Evolutionary conservation across 1,139 yeast genomes (phyloP).

Genomic region (Suhomyces coccinellae): DNA sequence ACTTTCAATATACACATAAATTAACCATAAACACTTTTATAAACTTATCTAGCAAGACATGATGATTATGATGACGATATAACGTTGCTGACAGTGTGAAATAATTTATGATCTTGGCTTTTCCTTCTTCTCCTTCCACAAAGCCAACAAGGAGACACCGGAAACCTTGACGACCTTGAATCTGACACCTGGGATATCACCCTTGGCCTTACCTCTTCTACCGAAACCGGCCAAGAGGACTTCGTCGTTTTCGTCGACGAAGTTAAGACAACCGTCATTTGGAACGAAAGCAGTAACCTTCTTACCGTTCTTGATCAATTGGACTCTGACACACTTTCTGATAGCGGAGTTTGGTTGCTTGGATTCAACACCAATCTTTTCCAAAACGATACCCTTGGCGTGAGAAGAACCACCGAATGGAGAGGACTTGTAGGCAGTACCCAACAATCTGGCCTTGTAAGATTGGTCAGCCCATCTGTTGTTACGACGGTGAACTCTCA

Average conservation of each 20-base stretch:
- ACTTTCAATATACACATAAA: conserved; percentile 26
- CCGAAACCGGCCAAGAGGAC: conserved; percentile 99
- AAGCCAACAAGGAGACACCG: conserved; percentile 99
- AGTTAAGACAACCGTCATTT: conserved; percentile 99
- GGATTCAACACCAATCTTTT: conserved; percentile 99
- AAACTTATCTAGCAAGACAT: conserved; percentile 13
- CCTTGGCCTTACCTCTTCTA: conserved; percentile 99
- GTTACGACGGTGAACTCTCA: conserved; percentile 99
- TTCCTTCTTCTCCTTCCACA: conserved; percentile 99
- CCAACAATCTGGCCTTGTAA: conserved; percentile 98
- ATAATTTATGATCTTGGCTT: conserved; percentile 94
- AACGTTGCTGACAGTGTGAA: conserved; percentile 12
- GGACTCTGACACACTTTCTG: conserved; percentile 99
- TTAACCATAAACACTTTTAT: conserved; percentile 13
- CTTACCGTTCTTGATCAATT: conserved; percentile 99
- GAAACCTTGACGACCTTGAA: conserved; percentile 99
- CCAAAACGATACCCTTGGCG: conserved; percentile 99
- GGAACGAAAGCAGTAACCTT: conserved; percentile 99
- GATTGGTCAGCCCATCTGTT: conserved; percentile 99
- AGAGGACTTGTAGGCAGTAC: conserved; percentile 99
- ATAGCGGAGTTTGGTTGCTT: conserved; percentile 99
- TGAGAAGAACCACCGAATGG: conserved; percentile 99
- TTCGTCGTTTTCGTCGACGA: conserved; percentile 99
- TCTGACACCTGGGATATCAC: conserved; percentile 99
- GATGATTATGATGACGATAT: conserved; percentile 12